phyloP scores from a whole-genome alignment of 106 monocot species.

The Chionographis japonica region DNA sequence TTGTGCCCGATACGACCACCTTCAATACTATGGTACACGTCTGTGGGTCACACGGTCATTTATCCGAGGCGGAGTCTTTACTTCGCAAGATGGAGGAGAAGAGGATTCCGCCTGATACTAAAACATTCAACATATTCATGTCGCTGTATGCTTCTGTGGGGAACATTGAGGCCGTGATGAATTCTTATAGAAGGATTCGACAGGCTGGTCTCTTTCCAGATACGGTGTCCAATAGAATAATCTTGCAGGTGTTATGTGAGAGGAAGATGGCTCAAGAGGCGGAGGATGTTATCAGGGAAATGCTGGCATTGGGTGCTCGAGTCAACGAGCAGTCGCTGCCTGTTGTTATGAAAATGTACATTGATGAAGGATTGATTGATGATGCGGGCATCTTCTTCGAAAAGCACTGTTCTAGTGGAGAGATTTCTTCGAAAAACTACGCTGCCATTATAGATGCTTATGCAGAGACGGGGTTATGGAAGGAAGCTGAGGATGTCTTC shows the following conservation, averaged over 20 bases:
- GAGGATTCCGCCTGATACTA: constrained; percentile 50
- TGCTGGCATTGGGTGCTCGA: constrained; percentile 16
- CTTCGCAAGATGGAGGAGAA: constrained; percentile 65
- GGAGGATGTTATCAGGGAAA: constrained; percentile 52
- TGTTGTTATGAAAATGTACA: constrained; percentile 68
- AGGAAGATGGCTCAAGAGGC: constrained; percentile 53
- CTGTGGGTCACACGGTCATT: constrained; percentile 43
- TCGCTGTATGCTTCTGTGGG: constrained; percentile 39
- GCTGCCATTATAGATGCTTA: constrained; percentile 74
- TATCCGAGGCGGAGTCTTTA: constrained; percentile 58
- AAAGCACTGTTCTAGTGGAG: constrained; percentile 39
- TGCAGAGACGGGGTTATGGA: constrained; percentile 78
- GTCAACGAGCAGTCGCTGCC: constrained; percentile 70
- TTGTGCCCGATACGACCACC: constrained; percentile 61
- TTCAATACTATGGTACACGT: constrained; percentile 84
- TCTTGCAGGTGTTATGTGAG: constrained; percentile 53
- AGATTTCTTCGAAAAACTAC: constrained; percentile 55
- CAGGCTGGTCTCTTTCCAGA: constrained; percentile 41
- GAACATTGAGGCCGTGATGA: constrained; percentile 22
- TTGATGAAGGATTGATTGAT: constrained; percentile 51
- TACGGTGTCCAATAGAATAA: constrained; percentile 52
- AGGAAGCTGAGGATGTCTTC: constrained; percentile 72
- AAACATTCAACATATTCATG: constrained; percentile 87
- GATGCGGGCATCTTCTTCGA: constrained; percentile 48
- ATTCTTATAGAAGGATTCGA: constrained; percentile 39